Conservation (phyloP, 108 stramenopile species). For the Pseudonitzschia multiseries region DNA sequence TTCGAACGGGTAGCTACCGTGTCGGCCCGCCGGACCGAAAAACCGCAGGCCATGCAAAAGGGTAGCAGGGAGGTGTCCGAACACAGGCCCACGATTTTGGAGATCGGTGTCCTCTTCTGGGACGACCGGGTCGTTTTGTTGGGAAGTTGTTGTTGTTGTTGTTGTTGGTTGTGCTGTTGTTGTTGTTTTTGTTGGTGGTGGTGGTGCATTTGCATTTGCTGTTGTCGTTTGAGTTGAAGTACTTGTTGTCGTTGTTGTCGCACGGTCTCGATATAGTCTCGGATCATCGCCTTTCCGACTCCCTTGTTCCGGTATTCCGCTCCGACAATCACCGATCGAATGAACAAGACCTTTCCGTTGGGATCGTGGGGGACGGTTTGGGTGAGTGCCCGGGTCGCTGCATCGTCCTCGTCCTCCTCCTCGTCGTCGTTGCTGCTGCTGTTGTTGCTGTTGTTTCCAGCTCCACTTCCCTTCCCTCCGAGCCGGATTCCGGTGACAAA, state of each 20-base stretch:
- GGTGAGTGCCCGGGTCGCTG: slow-evolving; percentile 27
- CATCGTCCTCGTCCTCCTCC: slow-evolving; percentile 23
- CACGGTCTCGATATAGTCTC: slow-evolving; percentile 62
- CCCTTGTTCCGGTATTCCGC: slow-evolving; percentile 61
- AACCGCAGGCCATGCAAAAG: slow-evolving; percentile 85
- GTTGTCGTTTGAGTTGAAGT: neutral
- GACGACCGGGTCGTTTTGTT: no score
- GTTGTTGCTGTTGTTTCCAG: no score
- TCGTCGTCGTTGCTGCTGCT: no score
- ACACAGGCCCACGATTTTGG: slow-evolving; percentile 67
- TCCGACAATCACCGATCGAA: slow-evolving; percentile 83
- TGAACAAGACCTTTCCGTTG: slow-evolving; percentile 69
- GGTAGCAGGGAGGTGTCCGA: slow-evolving; percentile 61
- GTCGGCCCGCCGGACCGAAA: slow-evolving; percentile 55
- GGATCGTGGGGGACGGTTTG: slow-evolving; percentile 74
- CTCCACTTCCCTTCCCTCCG: slow-evolving; percentile 2
- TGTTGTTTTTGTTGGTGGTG: no score
- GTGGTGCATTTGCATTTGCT: no score
- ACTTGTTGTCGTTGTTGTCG: slow-evolving; percentile 13
- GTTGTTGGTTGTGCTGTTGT: no score
- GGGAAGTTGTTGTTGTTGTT: no score
- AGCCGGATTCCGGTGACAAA: slow-evolving; percentile 82
- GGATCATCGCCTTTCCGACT: slow-evolving; percentile 59
- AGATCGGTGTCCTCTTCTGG: slow-evolving; percentile 40
- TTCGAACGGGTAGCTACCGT: no score